These are phyloP conservation scores for Calonectria fujianensis DNA, from an alignment of 2,329 filamentous ascomycete genomes.

Conservation along the genomic window DNA sequence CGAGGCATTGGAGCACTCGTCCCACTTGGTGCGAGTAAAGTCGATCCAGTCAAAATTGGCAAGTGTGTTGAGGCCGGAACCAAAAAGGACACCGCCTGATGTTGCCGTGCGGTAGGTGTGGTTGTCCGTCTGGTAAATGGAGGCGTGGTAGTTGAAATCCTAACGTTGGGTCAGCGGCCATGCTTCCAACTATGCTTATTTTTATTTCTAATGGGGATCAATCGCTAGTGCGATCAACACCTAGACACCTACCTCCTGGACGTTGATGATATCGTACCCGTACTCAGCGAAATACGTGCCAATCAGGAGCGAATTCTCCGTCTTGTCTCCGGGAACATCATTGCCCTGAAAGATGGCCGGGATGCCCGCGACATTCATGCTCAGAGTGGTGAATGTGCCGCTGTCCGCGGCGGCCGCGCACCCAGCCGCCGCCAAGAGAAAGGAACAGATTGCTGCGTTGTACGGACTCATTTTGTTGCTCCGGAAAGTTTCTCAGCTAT, in stretches of 20 bases:
- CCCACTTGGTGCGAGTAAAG: conserved; percentile 76
- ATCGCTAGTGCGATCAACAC: background rate
- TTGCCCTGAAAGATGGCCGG: conserved; percentile 75
- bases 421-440: conserved; percentile 11
- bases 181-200: conserved; percentile 10
- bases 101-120: conserved; percentile 78
- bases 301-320: conserved; percentile 73
- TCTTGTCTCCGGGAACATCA: conserved; percentile 77
- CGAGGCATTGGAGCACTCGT: conserved; percentile 73
- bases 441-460: conserved; percentile 17
- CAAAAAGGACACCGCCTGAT: conserved; percentile 78
- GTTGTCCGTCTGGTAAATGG: conserved; percentile 76
- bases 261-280: conserved; percentile 77
- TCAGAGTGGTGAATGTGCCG: conserved; percentile 29
- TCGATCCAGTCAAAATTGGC: conserved; percentile 73
- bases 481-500: background rate
- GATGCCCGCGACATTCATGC: conserved; percentile 74
- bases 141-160: conserved; percentile 81
- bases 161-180: background rate
- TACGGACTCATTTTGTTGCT: conserved; percentile 9
- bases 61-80: conserved; percentile 79
- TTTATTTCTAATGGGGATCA: background rate
- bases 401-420: conserved; percentile 27
- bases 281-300: conserved; percentile 74
- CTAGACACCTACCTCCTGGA: conserved; percentile 70